Base-by-base conservation (phyloP, 1,139 yeast species). In the Candida sp. region DNA sequence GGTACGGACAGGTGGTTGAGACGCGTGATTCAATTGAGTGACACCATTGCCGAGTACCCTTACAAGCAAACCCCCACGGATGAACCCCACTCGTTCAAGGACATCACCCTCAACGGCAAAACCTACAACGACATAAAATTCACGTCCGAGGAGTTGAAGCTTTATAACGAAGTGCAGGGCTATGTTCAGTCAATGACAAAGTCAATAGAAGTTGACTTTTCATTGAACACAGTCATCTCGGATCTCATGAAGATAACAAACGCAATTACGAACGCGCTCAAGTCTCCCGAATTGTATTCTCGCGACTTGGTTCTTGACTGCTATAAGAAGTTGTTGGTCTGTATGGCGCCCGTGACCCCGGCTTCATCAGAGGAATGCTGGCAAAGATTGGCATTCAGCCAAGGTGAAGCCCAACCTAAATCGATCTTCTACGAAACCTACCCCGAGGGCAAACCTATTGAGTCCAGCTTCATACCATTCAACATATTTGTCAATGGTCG, bases 1-100 rank as follows among this genome's bases (percentile, higher is more conserved):
- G 99, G 99, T 3, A 80, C 89, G 37, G 90, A 90, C 61, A 78
- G 98, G 54, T 94, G 98, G 98, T 68, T 94, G 44, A 77, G 78
- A 35, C 84, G 85, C 54, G 84, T 92, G 3, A 57, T 86, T 7
- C 64, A 66, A n/a, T 56, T 86, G 32, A 67, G 74, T n/a, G 69
- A 65, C 1, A 40, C 48, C 1, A 52, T 68, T 27, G 28, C 48
- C 5, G 26, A 42, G 4, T 31, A 35, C 12, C 9, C 42, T 12
- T 38, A 28, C 37, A 28, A 46, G n/a, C 11, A n/a, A 23, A 9
- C 28, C 4, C 22, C 5, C 9, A 3, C 22, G 7, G 12, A n/a
- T 5, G 28, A 41, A 22, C 17, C 39, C 38, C 30, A 34, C 34
- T 27, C 26, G 3, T 46, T 41, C 26, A 32, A 30, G 9, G 57